Evolutionary conservation across 176 grass and related monocot genomes (phyloP).

Genomic region (Cenchrus purpureus): DNA sequence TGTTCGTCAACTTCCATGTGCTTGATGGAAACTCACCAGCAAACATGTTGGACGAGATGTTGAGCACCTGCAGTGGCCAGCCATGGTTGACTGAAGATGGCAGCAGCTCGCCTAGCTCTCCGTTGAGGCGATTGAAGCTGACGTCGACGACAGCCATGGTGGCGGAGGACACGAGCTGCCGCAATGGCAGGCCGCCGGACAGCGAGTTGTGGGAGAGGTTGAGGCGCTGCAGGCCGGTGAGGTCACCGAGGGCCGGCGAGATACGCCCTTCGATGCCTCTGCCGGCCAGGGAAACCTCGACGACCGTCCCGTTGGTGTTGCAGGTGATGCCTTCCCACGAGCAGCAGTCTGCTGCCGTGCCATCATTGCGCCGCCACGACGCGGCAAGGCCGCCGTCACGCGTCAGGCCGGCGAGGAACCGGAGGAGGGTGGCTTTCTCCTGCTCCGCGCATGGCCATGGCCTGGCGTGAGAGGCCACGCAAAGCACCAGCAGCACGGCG

Average conservation of each 20-base stretch:
- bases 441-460: not conserved
- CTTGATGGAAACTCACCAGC: not conserved
- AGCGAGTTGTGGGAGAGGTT: slow-evolving; percentile 39
- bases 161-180: not conserved
- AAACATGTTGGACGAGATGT: not conserved
- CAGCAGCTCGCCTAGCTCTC: not conserved
- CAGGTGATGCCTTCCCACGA: slow-evolving; percentile 30
- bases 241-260: slow-evolving; percentile 20
- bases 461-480: not conserved
- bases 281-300: not conserved
- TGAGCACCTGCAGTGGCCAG: not conserved
- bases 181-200: not conserved
- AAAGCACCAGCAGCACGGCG: not conserved
- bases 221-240: slow-evolving; percentile 16
- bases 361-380: not conserved
- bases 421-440: slow-evolving; percentile 40
- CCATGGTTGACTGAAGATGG: not conserved
- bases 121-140: not conserved
- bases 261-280: slow-evolving; percentile 18
- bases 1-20: not conserved
- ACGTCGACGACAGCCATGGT: not conserved
- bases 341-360: not conserved
- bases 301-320: not conserved
- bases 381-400: not conserved
- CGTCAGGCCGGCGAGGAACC: not conserved